These are phyloP conservation scores for Citrus mangshanensis DNA, from an alignment of 345 rosid species.

Conservation along the genomic window DNA sequence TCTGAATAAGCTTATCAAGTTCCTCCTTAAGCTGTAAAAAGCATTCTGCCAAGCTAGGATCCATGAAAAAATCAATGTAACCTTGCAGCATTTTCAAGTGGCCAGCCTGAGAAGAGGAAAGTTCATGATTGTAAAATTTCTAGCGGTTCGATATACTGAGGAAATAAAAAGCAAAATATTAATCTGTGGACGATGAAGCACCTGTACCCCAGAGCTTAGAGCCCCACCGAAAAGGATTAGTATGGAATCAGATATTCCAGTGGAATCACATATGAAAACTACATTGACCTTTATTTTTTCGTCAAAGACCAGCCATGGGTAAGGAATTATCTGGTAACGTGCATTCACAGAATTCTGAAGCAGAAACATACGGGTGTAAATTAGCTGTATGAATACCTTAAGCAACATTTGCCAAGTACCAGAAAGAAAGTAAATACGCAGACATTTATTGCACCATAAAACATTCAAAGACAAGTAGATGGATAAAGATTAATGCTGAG, in stretches of 20 bases:
- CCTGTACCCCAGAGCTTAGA: conserved; percentile 68
- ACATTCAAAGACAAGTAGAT: background rate
- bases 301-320: conserved; percentile 97
- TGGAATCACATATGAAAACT: conserved; percentile 92
- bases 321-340: conserved; percentile 76
- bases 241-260: conserved; percentile 92
- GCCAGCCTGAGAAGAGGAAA: no score
- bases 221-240: conserved; percentile 88
- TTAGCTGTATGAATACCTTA: no score
- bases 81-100: no score
- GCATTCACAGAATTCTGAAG: conserved; percentile 95
- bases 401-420: background rate
- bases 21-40: no score
- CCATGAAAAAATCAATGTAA: no score
- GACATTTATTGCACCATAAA: background rate
- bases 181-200: conserved; percentile 19
- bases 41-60: no score
- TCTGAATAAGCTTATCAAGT: no score
- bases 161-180: background rate
- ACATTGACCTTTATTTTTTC: conserved; percentile 92
- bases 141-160: background rate
- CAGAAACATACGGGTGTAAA: conserved; percentile 18
- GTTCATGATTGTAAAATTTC: background rate
- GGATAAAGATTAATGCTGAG: background rate
- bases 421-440: background rate